These are phyloP conservation scores for Syzygium oleosum DNA, from an alignment of 345 rosid species.

Conservation along the genomic window DNA sequence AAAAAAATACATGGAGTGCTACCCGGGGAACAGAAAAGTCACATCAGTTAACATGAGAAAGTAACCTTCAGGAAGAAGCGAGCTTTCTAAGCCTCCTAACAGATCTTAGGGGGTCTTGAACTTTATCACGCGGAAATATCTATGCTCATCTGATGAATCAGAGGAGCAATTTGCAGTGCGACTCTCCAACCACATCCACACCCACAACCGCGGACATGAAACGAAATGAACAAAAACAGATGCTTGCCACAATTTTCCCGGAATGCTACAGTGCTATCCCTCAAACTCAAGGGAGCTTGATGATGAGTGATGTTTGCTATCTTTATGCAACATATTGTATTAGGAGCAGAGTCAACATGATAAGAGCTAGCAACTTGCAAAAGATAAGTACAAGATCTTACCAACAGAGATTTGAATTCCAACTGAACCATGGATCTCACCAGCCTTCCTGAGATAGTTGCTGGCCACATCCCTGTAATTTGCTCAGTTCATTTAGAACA, in stretches of 20 bases:
- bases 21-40: neutral
- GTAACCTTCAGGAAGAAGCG: neutral
- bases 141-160: neutral
- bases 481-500: neutral
- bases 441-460: slow-evolving; percentile 60
- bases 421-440: slow-evolving; percentile 80
- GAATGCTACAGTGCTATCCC: neutral
- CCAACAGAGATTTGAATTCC: slow-evolving; percentile 54
- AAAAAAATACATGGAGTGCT: neutral
- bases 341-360: neutral
- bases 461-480: slow-evolving; percentile 59
- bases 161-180: neutral
- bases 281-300: neutral
- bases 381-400: slow-evolving; percentile 13
- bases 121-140: neutral
- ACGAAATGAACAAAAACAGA: neutral
- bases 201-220: neutral
- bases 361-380: neutral
- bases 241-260: neutral
- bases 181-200: neutral
- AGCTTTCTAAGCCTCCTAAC: neutral
- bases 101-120: neutral
- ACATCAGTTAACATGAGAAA: neutral
- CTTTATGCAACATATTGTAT: neutral
- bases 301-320: neutral